These are phyloP conservation scores for Buxus sempervirens DNA, from an alignment of 164 flowering plant genomes.

Conservation along the genomic window DNA sequence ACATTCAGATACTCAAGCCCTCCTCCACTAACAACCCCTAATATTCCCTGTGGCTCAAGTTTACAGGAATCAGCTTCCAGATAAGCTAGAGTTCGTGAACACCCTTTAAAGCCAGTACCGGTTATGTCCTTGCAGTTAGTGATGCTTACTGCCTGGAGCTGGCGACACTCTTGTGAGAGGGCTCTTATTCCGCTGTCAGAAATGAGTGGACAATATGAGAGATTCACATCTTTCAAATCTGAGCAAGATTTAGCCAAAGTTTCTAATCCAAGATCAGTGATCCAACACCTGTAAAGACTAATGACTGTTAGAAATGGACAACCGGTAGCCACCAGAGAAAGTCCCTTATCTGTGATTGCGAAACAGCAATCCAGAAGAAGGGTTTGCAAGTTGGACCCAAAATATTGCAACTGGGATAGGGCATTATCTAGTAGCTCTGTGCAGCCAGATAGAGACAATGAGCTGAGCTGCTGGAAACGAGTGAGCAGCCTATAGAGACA, in stretches of 20 bases:
- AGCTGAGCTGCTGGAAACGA: constrained; percentile 50
- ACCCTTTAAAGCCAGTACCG: constrained; percentile 60
- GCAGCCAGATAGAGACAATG: constrained; percentile 62
- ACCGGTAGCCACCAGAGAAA: constrained; percentile 37
- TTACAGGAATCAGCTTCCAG: constrained; percentile 65
- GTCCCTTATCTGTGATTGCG: constrained; percentile 50
- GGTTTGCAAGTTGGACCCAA: constrained; percentile 41
- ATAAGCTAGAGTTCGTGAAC: constrained; percentile 40
- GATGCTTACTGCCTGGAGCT: constrained; percentile 39
- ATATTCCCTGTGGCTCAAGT: constrained; percentile 53
- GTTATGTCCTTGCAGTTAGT: constrained; percentile 40
- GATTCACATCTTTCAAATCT: constrained; percentile 43
- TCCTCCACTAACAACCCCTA: constrained; percentile 52
- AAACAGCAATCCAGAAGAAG: constrained; percentile 60
- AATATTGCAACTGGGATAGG: constrained; percentile 27
- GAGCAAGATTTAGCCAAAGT: constrained; percentile 45
- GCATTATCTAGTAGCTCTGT: constrained; percentile 51
- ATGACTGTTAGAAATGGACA: constrained; percentile 43
- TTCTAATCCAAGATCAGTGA: constrained; percentile 52
- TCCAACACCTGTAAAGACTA: constrained; percentile 56
- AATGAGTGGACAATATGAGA: constrained; percentile 45
- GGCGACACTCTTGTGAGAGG: constrained; percentile 38
- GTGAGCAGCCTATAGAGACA: constrained; percentile 40
- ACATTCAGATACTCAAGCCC: constrained; percentile 50
- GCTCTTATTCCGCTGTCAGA: constrained; percentile 49